Conservation (phyloP, 1,284 basidiomycete species). For the Leccinum pachyderme region DNA sequence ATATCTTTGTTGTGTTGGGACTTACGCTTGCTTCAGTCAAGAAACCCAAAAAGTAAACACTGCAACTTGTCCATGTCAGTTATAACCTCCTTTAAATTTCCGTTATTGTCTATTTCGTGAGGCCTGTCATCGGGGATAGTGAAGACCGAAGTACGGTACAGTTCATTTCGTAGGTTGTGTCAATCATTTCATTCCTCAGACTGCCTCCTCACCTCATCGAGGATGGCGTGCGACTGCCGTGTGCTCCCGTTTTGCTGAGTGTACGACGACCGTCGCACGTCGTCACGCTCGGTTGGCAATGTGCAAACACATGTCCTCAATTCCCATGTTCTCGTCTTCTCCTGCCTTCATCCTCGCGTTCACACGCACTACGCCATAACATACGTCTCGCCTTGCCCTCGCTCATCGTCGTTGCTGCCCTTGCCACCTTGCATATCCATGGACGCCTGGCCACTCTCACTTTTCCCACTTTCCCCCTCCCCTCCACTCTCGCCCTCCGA, state of each 20-base stretch:
- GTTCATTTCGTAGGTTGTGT: not conserved
- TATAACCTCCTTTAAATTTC: not conserved
- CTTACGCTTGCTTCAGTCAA: constrained; percentile 58
- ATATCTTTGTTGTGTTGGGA: constrained; percentile 4
- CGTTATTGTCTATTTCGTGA: too few species aligned
- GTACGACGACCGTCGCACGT: not conserved
- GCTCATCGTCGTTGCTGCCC: too few species aligned
- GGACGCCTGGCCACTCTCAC: not conserved
- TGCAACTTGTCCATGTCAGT: not conserved
- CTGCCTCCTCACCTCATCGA: not conserved
- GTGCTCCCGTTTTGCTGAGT: not conserved
- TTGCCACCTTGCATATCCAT: not conserved
- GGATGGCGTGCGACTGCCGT: not conserved
- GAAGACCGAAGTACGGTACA: too few species aligned
- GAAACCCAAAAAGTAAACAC: constrained; percentile 72
- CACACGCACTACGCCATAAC: not conserved
- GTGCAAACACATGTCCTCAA: not conserved
- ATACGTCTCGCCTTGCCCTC: not conserved
- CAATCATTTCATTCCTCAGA: not conserved
- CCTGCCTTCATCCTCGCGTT: not conserved
- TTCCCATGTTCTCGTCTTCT: not conserved
- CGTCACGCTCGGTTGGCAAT: not conserved
- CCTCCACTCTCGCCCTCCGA: not conserved
- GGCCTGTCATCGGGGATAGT: too few species aligned
- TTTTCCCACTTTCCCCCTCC: not conserved